Conservation (phyloP, 176 grass and related monocot species). For the Bonia amplexicaulis region DNA sequence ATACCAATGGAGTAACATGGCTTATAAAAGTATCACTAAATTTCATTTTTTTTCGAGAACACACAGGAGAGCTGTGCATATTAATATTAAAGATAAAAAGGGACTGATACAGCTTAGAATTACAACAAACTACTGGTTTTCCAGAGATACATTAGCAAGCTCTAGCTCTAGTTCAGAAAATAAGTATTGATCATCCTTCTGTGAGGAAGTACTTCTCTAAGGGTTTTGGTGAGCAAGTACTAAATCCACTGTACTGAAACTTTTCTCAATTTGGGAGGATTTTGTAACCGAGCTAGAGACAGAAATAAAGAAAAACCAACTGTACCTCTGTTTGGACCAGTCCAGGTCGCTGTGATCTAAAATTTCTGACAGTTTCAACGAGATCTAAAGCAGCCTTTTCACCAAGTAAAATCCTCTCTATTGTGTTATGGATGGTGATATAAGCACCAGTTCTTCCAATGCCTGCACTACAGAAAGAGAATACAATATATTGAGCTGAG, state of each 20-base stretch:
- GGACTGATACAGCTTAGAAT: no score
- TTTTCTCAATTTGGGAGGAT: neutral
- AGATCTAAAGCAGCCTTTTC: conserved; percentile 52
- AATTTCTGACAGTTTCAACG: conserved; percentile 51
- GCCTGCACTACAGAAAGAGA: conserved; percentile 63
- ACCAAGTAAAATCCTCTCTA: conserved; percentile 71
- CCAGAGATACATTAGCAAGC: no score
- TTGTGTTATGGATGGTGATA: conserved; percentile 72
- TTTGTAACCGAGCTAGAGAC: neutral
- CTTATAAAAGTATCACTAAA: neutral
- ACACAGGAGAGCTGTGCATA: no score
- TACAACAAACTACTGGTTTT: no score
- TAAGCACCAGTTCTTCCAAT: conserved; percentile 92
- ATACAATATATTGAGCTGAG: conserved; percentile 12
- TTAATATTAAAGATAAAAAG: no score
- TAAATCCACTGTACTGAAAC: neutral
- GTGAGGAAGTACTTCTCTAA: neutral
- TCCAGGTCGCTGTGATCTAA: conserved; percentile 65
- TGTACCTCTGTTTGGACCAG: conserved; percentile 80
- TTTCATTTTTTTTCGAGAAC: neutral
- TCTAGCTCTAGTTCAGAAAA: neutral
- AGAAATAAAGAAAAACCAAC: neutral
- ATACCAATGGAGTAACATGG: neutral
- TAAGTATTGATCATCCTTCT: neutral
- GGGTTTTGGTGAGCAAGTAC: neutral